Conservation (phyloP, 2,329 filamentous ascomycete species). For the Exophiala bonariae region DNA sequence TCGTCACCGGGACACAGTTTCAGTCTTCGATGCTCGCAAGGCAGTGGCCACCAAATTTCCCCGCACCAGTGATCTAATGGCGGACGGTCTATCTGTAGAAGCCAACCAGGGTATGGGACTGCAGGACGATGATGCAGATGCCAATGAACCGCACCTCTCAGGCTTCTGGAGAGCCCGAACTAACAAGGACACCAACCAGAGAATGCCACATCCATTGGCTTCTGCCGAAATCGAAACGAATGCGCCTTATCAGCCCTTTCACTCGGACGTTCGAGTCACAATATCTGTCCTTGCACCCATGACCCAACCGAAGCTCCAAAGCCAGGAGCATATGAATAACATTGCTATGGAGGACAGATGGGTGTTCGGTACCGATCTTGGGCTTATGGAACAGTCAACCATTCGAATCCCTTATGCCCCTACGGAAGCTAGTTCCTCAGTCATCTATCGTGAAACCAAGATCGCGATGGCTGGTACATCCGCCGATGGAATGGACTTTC, state of each 20-base stretch:
- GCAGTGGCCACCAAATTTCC: conserved; percentile 22
- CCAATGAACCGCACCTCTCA: conserved; percentile 1
- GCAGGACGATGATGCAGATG: not conserved
- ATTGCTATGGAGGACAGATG: conserved; percentile 38
- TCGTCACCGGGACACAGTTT: conserved; percentile 39
- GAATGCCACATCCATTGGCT: conserved; percentile 58
- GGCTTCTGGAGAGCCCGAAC: conserved; percentile 48
- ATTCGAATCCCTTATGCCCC: not conserved
- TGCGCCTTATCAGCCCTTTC: conserved; percentile 92
- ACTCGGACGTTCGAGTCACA: conserved; percentile 82
- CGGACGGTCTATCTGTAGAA: not conserved
- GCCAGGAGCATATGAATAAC: conserved; percentile 5
- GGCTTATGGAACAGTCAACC: conserved; percentile 31
- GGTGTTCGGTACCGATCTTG: conserved; percentile 55
- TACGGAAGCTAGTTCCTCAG: conserved; percentile 10
- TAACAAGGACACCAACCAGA: conserved; percentile 37
- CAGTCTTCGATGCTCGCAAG: conserved; percentile 28
- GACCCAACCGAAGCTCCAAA: conserved; percentile 22
- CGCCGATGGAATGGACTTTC: conserved; percentile 52
- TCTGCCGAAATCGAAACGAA: conserved; percentile 94
- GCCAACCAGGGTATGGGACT: too few relatives aligned
- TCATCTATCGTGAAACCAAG: conserved; percentile 23
- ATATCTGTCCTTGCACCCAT: conserved; percentile 63
- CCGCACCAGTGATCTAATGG: conserved; percentile 4
- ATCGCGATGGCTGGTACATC: conserved; percentile 6